Evolutionary conservation across 2,329 filamentous ascomycete genomes (phyloP), one percentile per base, ranked within the genome.

Genomic region (Emergomyces pasteurianus): DNA sequence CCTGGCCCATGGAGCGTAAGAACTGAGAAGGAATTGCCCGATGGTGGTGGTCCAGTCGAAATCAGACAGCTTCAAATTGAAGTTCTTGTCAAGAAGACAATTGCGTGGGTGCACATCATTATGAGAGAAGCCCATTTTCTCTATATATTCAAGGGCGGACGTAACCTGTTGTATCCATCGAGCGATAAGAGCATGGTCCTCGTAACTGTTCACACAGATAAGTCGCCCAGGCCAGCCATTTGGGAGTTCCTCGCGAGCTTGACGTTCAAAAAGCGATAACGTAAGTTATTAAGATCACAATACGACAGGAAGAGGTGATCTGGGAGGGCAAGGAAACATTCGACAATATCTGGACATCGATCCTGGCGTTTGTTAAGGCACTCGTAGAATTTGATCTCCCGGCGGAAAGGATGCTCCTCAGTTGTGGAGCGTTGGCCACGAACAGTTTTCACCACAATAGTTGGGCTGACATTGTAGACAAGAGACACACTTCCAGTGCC

Each of bases 51-150:
- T 61, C 63, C 59, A 55, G 26, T 53, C 57, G 53, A 66, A 66
- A 63, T 65, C 63, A 26, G 54, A 14, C 43, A 65, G 60, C 21
- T 65, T 63, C n/a, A n/a, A 31, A 31, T 64, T 64, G 21, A 64
- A 49, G 47, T 62, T 43, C 18, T 58, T 21, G 10, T 67, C 61
- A 53, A 66, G 61, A 60, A n/a, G n/a, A 59, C 63, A 66, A 26
- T 60, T 63, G 46, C 16, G 18, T 34, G 56, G 18, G 40, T 64
- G 21, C 14, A 60, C 23, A 40, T 64, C 63, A 56, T 61, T 64
- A 18, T 65, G 62, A 57, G 40, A 63, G 18, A 63, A 65, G 49
- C 65, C 64, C 59, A 65, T 52, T 60, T 63, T 64, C 49, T 66
- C 63, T 5, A 65, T 38, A 56, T 62, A 66, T 40, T 63, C 63